These are phyloP conservation scores for Glutinoglossum americanum DNA, from an alignment of 495 filamentous ascomycete species.

Conservation along the genomic window DNA sequence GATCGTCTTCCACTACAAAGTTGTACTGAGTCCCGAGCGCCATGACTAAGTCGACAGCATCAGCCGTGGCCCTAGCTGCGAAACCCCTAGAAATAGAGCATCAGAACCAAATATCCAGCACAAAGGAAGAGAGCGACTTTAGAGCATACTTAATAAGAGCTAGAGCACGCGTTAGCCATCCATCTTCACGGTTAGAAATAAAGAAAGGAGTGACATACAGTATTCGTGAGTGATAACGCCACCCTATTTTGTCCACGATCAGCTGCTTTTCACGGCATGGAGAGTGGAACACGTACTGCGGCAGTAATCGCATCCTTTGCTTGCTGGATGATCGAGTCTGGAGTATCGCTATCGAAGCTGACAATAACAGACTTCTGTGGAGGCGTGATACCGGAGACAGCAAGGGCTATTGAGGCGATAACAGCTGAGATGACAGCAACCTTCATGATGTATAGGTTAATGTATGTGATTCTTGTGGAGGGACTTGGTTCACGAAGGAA, in stretches of 20 bases:
- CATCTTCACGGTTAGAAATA: neutral
- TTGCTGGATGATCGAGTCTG: constrained; percentile 39
- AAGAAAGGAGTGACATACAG: constrained; percentile 3
- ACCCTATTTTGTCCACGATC: constrained; percentile 12
- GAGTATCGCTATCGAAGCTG: constrained; percentile 52
- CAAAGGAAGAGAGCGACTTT: neutral
- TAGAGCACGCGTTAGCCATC: constrained; percentile 11
- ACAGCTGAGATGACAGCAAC: constrained; percentile 22
- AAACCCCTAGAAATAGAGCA: constrained; percentile 32
- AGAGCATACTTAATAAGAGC: constrained; percentile 28
- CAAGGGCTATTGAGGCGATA: constrained; percentile 19
- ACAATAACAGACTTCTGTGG: constrained; percentile 55
- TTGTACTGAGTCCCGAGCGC: constrained; percentile 39
- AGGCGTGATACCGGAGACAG: constrained; percentile 29
- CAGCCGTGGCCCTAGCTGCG: constrained; percentile 45
- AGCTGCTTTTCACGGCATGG: neutral
- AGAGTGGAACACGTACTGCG: constrained; percentile 29
- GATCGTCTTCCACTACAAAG: constrained; percentile 56
- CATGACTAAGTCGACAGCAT: constrained; percentile 46
- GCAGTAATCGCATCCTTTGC: constrained; percentile 48
- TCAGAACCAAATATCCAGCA: constrained; percentile 8
- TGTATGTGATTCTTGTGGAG: neutral
- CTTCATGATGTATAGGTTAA: constrained; percentile 30
- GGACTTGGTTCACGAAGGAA: too few species aligned
- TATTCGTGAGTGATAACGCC: constrained; percentile 29